Base-by-base conservation (phyloP, 176 grass and related monocot species). In the Carex myosuroides region DNA sequence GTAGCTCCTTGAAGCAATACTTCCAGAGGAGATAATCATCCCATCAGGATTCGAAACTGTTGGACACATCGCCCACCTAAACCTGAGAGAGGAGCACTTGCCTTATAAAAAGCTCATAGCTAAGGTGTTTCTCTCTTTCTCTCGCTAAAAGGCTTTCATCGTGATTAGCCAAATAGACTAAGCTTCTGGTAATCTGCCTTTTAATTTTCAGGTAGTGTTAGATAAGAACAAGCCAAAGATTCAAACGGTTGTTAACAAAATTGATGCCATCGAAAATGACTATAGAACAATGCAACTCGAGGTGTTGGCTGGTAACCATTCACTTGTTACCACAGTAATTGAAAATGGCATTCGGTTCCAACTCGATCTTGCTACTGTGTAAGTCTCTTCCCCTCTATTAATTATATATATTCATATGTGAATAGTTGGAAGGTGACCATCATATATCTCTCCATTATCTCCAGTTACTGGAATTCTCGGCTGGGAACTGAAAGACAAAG, bases 161-260 rank as follows among this genome's bases (percentile, higher is more conserved):
- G 17, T 56, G 46, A 32, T 55, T 13, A 55, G 42, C 11, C 44
- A 75, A 32, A 48, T 63, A 5, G n/a, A 61, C 41, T 64, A 32
- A 62, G 21, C 26, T 75, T 54, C 37, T 91, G 16, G 46, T 85
- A 7, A 70, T 81, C 6, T 78, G 26, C 72, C 54, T 79, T 82
- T 85, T 71, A 44, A 63, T 48, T 56, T 90, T 64, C 88, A 94
- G 94, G 94, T 94, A 37, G 90, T 94, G 24, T 88, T 97, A 59
- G 92, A 94, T 62, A 92, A 94, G 88, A 94, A 97, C 87, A 94
- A 88, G 71, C 92, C 94, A 92, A 97, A 94, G 86, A 92, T 97
- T 80, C 88, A 90, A 88, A 92, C 92, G 44, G 92, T 92, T 68
- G 89, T 97, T 74, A 94, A 98, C 74, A 98, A 98, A 85, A 94